A percentile compares a stretch with the other conserved stretches of the same genome.
These are phyloP conservation scores for Neurospora sp. DNA, from an alignment of 495 filamentous ascomycete genomes.

Conservation along the genomic window DNA sequence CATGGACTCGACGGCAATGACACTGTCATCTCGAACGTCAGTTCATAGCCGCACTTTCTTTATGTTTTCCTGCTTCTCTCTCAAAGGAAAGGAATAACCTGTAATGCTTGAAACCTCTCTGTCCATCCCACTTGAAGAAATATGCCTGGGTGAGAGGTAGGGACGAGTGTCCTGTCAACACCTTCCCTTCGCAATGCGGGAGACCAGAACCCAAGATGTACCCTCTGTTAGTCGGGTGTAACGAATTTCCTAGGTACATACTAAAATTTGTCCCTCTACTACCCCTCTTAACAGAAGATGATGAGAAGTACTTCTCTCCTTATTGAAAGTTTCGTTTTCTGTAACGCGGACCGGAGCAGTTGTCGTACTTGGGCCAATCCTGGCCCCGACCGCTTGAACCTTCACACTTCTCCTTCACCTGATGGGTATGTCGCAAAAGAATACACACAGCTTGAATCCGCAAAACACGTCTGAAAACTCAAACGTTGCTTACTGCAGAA, in stretches of 20 bases:
- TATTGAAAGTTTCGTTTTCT: not conserved
- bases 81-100: not conserved
- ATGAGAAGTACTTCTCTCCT: not conserved
- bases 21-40: not conserved
- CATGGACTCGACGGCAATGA: not conserved
- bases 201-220: not conserved
- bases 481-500: not conserved
- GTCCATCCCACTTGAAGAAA: not conserved
- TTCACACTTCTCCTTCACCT: not conserved
- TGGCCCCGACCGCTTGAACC: not conserved
- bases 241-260: not conserved
- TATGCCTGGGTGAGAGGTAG: not conserved
- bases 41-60: not conserved
- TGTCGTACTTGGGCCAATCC: not conserved
- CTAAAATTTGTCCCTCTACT: not conserved
- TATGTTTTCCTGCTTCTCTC: not conserved
- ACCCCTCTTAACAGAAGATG: not conserved
- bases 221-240: not conserved
- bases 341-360: not conserved
- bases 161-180: not conserved
- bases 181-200: not conserved
- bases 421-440: not conserved
- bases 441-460: not conserved
- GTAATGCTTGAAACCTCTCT: not conserved
- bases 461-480: not conserved